phyloP scores from a whole-genome alignment of 306 rosid species.

The Fagus crenata region DNA sequence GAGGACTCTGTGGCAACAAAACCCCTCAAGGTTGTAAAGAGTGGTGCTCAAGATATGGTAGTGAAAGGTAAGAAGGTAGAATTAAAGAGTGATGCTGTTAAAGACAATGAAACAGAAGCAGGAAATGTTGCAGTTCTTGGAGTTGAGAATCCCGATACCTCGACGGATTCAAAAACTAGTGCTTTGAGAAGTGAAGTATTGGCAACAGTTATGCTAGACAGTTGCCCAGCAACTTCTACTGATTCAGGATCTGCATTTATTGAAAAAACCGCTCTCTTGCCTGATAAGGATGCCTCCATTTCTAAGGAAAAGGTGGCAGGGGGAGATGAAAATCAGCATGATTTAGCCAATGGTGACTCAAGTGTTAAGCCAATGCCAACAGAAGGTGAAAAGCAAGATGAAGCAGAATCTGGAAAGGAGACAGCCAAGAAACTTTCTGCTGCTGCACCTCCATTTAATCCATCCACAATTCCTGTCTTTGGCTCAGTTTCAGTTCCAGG shows the following conservation, averaged over 20 bases:
- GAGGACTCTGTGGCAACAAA: constrained; percentile 25
- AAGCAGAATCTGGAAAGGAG: constrained; percentile 73
- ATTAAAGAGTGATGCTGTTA: constrained; percentile 25
- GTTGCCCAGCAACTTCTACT: constrained; percentile 29
- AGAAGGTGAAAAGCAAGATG: constrained; percentile 74
- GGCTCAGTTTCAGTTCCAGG: constrained; percentile 79
- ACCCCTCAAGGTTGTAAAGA: constrained; percentile 34
- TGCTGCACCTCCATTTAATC: constrained; percentile 94
- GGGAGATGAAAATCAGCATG: constrained; percentile 44
- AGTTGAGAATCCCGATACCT: constrained; percentile 43
- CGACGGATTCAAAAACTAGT: constrained; percentile 12
- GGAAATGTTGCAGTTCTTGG: constrained; percentile 25
- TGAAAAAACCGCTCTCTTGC: constrained; percentile 35
- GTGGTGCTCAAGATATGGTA: constrained; percentile 35
- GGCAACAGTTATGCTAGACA: constrained; percentile 34
- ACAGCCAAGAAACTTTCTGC: constrained; percentile 93
- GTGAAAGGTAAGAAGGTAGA: constrained; percentile 38
- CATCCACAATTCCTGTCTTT: constrained; percentile 72
- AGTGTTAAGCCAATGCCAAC: constrained; percentile 33
- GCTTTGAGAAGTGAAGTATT: constrained; percentile 34
- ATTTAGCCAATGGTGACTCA: constrained; percentile 27
- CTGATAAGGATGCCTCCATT: constrained; percentile 32
- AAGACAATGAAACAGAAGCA: constrained; percentile 43
- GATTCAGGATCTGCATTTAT: constrained; percentile 31
- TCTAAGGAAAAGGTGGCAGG: constrained; percentile 29